Evolutionary conservation across 1,139 yeast genomes (phyloP).

Genomic region (Meyerozyma carpophila): DNA sequence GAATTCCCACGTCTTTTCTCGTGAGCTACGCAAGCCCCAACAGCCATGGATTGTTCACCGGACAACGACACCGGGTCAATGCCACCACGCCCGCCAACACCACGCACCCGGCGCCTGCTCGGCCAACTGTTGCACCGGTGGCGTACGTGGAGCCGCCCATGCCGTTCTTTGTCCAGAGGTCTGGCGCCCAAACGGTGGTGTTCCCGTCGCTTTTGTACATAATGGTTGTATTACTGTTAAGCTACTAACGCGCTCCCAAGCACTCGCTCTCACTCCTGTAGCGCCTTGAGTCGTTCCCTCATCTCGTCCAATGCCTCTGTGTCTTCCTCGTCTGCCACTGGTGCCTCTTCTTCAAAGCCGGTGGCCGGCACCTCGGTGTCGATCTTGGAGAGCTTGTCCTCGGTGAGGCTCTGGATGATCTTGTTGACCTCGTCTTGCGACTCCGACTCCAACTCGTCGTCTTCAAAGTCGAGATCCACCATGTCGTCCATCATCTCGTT

Average conservation of each 20-base stretch:
- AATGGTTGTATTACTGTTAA: not conserved
- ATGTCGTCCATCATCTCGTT: slow-evolving; percentile 95
- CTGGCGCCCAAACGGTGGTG: not conserved
- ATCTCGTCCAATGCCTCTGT: slow-evolving; percentile 78
- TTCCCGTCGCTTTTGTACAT: not conserved
- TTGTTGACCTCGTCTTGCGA: slow-evolving; percentile 65
- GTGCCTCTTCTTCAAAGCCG: slow-evolving; percentile 21
- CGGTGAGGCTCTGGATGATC: slow-evolving; percentile 40
- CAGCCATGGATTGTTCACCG: slow-evolving; percentile 8
- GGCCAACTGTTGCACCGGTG: not conserved
- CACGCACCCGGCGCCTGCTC: not conserved
- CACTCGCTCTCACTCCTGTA: slow-evolving; percentile 53
- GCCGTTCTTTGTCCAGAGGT: not conserved
- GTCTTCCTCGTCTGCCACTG: slow-evolving; percentile 41
- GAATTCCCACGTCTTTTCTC: slow-evolving; percentile 4
- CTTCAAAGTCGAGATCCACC: slow-evolving; percentile 61
- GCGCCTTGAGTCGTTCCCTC: slow-evolving; percentile 82
- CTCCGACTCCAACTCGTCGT: slow-evolving; percentile 61
- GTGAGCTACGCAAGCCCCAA: slow-evolving; percentile 5
- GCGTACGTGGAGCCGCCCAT: not conserved
- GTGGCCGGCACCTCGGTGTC: slow-evolving; percentile 40
- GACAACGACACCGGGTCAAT: not conserved
- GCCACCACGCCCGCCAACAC: not conserved
- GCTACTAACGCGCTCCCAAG: slow-evolving; percentile 1
- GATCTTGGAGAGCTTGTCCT: slow-evolving; percentile 38